Base-by-base conservation (phyloP, 2,329 filamentous ascomycete species). In the Cryphonectria naterciae region DNA sequence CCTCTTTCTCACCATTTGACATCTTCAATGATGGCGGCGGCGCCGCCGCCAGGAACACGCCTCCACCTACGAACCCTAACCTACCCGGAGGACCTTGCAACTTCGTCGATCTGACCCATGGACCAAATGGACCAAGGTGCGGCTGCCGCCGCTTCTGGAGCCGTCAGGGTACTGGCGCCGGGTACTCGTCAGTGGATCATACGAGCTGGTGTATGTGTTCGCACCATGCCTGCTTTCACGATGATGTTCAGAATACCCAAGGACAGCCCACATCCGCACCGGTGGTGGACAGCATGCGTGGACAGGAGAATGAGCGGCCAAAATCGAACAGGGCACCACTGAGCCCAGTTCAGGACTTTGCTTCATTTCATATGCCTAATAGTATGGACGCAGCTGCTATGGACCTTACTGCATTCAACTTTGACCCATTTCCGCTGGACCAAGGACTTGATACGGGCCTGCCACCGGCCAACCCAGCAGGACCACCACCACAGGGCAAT, bases 131-230 rank as follows among this genome's bases (percentile, higher is more conserved):
- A 70, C 81, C 84, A 43, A 84, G 83, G 72, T 90, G 88, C 73
- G 88, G 88, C 77, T 90, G 88, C 75, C 87, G 87, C 74, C 87
- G 87, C 67, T 90, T 89, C 79, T 90, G 87, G 87, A 84, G 83
- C 75, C 84, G 84, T 72, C 80, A 79, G 68, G 74, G 77, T 68
- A 74, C 77, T 62, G 79, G 76, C 43, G 77, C 78, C 65, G 77
- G 78, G 49, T 76, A 73, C 72, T 75, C 76, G 17, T 77, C 76
- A 66, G 72, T 78, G 54, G 84, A 84, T 68, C 83, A 88, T 75
- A 75, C 81, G 39, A 80, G 81, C 72, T 88, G 84, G 83, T 90
- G 88, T 79, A 89, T 89, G 87, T 90, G 88, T 76, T 86, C 85
- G 67, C 88, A 90, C 74, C 88, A 90, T 78, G 88, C 88, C 68